Conservation (phyloP, 345 rosid genomes). For the Eucalyptus marginata region DNA sequence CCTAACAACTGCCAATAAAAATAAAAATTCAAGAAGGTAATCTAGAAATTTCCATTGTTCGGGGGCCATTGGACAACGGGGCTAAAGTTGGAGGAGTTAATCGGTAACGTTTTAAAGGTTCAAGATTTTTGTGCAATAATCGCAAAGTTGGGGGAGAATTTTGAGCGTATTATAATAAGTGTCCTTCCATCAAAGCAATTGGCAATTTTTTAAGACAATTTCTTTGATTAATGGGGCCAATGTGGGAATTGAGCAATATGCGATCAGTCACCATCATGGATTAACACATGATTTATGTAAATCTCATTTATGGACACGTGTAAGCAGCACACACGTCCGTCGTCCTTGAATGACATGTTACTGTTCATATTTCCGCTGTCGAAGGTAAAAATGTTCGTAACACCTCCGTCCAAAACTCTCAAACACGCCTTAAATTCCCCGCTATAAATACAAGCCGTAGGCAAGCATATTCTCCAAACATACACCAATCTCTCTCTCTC, state of each 20-base stretch:
- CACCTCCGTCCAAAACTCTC: background rate
- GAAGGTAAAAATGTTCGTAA: background rate
- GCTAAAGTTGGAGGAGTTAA: background rate
- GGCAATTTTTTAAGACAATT: background rate
- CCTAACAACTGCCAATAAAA: background rate
- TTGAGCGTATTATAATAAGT: background rate
- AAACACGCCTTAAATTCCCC: background rate
- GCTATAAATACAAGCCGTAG: background rate
- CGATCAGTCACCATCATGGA: background rate
- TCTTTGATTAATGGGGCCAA: background rate
- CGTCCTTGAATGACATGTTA: background rate
- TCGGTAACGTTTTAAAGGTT: background rate
- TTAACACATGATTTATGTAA: background rate
- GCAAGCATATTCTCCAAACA: background rate
- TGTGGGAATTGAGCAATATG: background rate
- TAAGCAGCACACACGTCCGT: background rate
- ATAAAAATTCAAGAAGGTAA: background rate
- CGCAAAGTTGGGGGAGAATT: background rate
- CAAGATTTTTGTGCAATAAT: background rate
- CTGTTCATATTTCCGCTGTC: background rate
- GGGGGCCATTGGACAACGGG: background rate
- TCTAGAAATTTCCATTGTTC: background rate
- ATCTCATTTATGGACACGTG: background rate
- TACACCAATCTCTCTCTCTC: background rate
- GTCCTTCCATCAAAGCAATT: background rate